These are phyloP conservation scores for Microascus cirrosus DNA, from an alignment of 2,329 filamentous ascomycete genomes.

Conservation along the genomic window DNA sequence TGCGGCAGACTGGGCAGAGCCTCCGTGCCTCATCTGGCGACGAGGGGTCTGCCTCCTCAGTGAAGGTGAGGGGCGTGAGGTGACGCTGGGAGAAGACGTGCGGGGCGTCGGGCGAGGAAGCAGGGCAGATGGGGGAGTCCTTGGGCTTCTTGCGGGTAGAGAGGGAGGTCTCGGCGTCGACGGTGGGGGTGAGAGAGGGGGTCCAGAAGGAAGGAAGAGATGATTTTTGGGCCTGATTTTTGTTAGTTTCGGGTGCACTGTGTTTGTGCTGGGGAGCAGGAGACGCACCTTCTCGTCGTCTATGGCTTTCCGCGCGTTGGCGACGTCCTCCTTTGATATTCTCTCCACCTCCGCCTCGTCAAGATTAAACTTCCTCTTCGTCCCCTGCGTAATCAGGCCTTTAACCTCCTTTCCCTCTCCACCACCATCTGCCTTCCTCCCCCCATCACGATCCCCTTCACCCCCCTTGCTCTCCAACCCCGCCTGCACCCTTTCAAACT, in stretches of 20 bases:
- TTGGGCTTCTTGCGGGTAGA: constrained; percentile 52
- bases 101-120: constrained; percentile 51
- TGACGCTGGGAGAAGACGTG: constrained; percentile 71
- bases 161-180: constrained; percentile 34
- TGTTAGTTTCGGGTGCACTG: constrained; percentile 7
- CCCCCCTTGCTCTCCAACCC: constrained; percentile 33
- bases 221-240: constrained; percentile 45
- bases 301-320: constrained; percentile 58
- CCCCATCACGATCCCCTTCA: constrained; percentile 9
- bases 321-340: constrained; percentile 58
- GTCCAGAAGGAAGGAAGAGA: constrained; percentile 86
- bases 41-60: constrained; percentile 45
- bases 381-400: constrained; percentile 10
- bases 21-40: constrained; percentile 30
- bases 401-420: neutral
- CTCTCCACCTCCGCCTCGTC: constrained; percentile 65
- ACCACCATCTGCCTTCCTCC: constrained; percentile 13
- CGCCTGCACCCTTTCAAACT: constrained; percentile 79
- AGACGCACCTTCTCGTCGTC: constrained; percentile 49
- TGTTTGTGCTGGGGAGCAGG: neutral
- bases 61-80: constrained; percentile 67
- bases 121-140: constrained; percentile 63
- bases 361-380: constrained; percentile 59
- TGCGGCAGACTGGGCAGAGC: constrained; percentile 77
- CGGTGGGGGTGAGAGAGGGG: constrained; percentile 63